Evolutionary conservation across 352 stramenopile species (phyloP).

Genomic region (Pythium angustatum): DNA sequence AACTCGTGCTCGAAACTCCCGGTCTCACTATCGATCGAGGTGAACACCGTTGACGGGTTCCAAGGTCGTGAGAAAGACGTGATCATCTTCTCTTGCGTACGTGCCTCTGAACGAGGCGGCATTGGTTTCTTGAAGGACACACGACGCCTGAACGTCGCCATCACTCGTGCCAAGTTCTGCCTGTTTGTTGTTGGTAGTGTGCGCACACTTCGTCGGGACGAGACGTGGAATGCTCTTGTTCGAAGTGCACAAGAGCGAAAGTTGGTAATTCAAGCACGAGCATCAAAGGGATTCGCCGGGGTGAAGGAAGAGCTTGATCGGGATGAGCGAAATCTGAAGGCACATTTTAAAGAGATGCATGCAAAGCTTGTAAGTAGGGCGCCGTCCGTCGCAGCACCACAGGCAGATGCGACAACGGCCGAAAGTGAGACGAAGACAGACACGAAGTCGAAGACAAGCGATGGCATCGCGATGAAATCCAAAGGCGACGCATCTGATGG

Average conservation of each 20-base stretch:
- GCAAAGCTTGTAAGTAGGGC: constrained; percentile 55
- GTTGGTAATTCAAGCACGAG: constrained; percentile 55
- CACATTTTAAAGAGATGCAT: constrained; percentile 75
- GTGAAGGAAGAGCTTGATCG: constrained; percentile 27
- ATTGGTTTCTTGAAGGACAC: constrained; percentile 92
- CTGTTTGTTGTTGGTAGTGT: constrained; percentile 87
- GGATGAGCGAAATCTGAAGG: constrained; percentile 30
- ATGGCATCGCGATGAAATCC: not conserved
- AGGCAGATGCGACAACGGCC: not conserved
- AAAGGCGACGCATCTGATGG: not conserved
- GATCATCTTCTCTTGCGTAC: constrained; percentile 98
- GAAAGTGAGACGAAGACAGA: not conserved
- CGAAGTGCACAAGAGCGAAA: constrained; percentile 67
- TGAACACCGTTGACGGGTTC: constrained; percentile 98
- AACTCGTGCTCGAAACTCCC: constrained; percentile 45
- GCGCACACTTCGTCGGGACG: constrained; percentile 68
- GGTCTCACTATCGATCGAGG: constrained; percentile 79
- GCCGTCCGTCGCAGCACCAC: not conserved
- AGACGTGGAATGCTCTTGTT: constrained; percentile 80
- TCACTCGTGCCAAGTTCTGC: constrained; percentile 88
- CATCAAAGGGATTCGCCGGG: constrained; percentile 7
- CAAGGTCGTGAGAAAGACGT: constrained; percentile 99
- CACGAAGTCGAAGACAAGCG: not conserved
- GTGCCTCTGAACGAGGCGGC: constrained; percentile 68
- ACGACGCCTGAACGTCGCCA: constrained; percentile 88